phyloP scores from a whole-genome alignment of 1,284 basidiomycete species.

The Tilletia indica region DNA sequence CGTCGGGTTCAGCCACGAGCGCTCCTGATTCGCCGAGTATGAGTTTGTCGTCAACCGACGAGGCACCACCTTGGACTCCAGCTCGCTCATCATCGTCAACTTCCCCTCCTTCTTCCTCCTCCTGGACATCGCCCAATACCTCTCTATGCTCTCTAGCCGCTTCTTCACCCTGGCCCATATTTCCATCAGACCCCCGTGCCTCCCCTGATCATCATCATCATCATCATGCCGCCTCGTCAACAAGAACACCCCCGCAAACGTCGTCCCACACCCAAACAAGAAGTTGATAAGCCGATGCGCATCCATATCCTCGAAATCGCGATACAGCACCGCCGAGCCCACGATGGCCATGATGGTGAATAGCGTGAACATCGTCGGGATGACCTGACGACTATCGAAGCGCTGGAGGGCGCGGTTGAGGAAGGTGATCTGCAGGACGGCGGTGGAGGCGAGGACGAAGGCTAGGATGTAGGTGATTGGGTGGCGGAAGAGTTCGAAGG shows the following conservation, averaged over 20 bases:
- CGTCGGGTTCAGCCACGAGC: background rate
- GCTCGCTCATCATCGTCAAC: too few relatives aligned
- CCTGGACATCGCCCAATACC: background rate
- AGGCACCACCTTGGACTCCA: too few relatives aligned
- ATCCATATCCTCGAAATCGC: constrained; percentile 70
- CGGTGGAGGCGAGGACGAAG: constrained; percentile 73
- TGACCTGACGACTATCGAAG: constrained; percentile 45
- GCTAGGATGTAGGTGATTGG: constrained; percentile 49
- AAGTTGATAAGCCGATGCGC: constrained; percentile 78
- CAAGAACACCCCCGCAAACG: constrained; percentile 78
- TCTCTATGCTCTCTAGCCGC: background rate
- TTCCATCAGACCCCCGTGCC: background rate
- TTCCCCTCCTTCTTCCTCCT: background rate
- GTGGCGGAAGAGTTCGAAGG: constrained; percentile 37
- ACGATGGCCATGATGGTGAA: constrained; percentile 73
- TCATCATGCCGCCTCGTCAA: constrained; percentile 35
- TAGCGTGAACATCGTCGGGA: constrained; percentile 86
- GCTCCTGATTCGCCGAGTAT: background rate
- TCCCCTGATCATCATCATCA: background rate
- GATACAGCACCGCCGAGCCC: constrained; percentile 87
- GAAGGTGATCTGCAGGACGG: constrained; percentile 84
- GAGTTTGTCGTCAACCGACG: background rate
- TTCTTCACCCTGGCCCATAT: background rate
- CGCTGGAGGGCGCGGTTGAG: constrained; percentile 67
- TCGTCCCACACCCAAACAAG: constrained; percentile 75